These are phyloP conservation scores for Vaccinium corymbosum DNA, from an alignment of 148 eudicot genomes.

Conservation along the genomic window DNA sequence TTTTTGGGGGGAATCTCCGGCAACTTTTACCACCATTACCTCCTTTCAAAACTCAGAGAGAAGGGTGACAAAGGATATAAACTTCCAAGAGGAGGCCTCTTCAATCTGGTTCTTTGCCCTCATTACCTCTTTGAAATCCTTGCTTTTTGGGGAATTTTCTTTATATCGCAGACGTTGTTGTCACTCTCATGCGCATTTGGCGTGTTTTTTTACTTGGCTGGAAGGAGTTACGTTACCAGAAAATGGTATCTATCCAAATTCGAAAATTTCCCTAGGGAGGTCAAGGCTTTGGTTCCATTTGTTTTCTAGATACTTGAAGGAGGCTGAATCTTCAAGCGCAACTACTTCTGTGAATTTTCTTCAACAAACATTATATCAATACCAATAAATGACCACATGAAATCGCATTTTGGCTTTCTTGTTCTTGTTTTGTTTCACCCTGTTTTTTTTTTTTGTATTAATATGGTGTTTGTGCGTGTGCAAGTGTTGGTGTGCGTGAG, in stretches of 20 bases:
- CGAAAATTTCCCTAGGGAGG: conserved; percentile 35
- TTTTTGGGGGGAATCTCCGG: conserved; percentile 29
- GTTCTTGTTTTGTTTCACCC: not conserved
- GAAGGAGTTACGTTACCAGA: conserved; percentile 36
- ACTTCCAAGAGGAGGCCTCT: conserved; percentile 38
- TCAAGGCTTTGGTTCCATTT: conserved; percentile 37
- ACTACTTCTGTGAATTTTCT: not conserved
- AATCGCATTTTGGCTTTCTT: not conserved
- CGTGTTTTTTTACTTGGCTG: conserved; percentile 23
- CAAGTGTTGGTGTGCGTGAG: not conserved
- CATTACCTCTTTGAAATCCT: conserved; percentile 39
- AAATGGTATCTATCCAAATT: conserved; percentile 41
- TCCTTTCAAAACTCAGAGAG: conserved; percentile 34
- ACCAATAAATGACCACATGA: not conserved
- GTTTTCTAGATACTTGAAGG: conserved; percentile 25
- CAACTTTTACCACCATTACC: conserved; percentile 35
- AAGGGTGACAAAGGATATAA: conserved; percentile 30
- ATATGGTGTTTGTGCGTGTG: not conserved
- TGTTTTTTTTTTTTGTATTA: not conserved
- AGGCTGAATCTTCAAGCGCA: not conserved
- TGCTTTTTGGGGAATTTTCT: conserved; percentile 27
- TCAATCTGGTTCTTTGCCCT: conserved; percentile 40
- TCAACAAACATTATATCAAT: not conserved
- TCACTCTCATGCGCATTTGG: conserved; percentile 16
- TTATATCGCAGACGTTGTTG: conserved; percentile 26